Conservation (phyloP, 305 asterid genomes). For the Fraxinus angustifolia region DNA sequence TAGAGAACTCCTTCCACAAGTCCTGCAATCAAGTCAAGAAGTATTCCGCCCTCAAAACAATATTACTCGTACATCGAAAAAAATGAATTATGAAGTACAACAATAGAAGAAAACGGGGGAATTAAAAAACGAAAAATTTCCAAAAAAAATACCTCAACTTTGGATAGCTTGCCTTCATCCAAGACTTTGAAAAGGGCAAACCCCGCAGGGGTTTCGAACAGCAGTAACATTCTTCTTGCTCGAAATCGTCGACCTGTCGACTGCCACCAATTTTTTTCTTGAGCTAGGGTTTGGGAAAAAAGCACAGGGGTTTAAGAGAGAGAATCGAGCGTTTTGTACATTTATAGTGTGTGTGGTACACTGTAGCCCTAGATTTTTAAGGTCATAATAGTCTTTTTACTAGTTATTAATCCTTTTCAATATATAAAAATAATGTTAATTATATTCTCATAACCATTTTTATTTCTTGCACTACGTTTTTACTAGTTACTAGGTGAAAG, state of each 20-base stretch:
- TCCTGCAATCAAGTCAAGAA: slow-evolving; percentile 42
- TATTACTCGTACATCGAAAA: background rate
- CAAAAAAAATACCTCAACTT: slow-evolving; percentile 53
- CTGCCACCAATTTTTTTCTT: background rate
- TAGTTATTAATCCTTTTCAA: background rate
- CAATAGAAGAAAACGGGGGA: background rate
- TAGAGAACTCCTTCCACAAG: slow-evolving; percentile 64
- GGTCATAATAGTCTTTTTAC: background rate
- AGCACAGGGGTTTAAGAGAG: background rate
- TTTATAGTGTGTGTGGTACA: background rate
- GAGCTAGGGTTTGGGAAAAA: background rate
- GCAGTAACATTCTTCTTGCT: slow-evolving; percentile 44
- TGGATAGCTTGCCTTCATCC: slow-evolving; percentile 79
- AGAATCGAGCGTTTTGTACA: background rate
- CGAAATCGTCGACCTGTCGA: background rate
- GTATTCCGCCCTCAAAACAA: background rate
- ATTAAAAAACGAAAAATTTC: background rate
- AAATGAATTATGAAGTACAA: background rate
- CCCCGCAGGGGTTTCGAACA: slow-evolving; percentile 89
- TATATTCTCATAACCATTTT: no score
- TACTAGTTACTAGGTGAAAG: no score
- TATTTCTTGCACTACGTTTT: background rate
- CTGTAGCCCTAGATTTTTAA: background rate
- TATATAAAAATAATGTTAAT: no score
- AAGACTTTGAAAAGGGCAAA: slow-evolving; percentile 83